Base-by-base conservation (phyloP, 2,329 filamentous ascomycete genomes). In the Drechslerella dactyloides region DNA sequence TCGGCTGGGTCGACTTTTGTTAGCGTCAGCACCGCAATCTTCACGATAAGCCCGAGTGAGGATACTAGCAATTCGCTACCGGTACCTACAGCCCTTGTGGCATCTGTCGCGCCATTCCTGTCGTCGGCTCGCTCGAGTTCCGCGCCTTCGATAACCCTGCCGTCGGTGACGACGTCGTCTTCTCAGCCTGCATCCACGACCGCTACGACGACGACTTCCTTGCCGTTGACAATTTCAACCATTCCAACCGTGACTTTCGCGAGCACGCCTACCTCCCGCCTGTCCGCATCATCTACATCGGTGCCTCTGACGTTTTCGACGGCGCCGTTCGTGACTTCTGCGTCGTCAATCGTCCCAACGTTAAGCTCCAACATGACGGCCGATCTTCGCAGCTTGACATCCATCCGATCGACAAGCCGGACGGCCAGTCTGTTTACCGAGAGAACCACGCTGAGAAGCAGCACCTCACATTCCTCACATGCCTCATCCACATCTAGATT, bases 21-120 rank as follows among this genome's bases (percentile, higher is more conserved):
- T 21, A 63, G 51, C 23, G 27, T 65, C 35, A 59, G 60, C 23
- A 59, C 68, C 11, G 65, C 68, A 23, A 65, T 61, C 53, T 72
- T 72, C 48, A 72, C 68, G 21, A 61, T 72, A 30, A 60, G 64
- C 58, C 48, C 58, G 42, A 72, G 40, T 27, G 68, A 60, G 7
- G 27, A 48, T 7, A 57, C 64, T 40, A 72, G 68, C 17, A 57
- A 24, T 33, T 27, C 44, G 11, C 21, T 23, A 50, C 63, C 64
- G 11, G 44, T 23, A 13, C 51, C 64, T 23, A 51, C 56, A 19
- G 33, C 56, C 6, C 42, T 33, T 37, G 10, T 30, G n/a, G 24
- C 27, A 19, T 40, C 30, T 17, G 21, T 15, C 10, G 8, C 56
- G 27, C 44, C 30, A 2, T 19, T 52, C 17, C 40, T 42, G 8